phyloP scores from a whole-genome alignment of 2,329 filamentous ascomycete genomes.

The Fusarium sp. region DNA sequence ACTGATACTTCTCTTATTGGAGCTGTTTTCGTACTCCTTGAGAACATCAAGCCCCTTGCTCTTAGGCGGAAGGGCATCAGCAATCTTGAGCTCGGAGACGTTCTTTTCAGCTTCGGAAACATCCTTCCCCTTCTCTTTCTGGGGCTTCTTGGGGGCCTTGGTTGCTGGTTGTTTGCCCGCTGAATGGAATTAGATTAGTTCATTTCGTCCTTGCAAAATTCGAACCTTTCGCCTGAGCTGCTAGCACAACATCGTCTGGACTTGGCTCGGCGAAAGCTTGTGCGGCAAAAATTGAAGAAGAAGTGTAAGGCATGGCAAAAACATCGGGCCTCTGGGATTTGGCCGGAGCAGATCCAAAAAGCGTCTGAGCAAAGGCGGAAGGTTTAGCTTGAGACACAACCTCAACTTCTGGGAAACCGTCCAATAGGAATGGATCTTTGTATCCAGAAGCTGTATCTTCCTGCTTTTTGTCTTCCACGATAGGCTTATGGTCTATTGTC shows the following conservation, averaged over 20 bases:
- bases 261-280: constrained; percentile 85
- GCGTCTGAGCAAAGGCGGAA: constrained; percentile 67
- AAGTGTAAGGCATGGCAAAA: constrained; percentile 62
- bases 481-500: not conserved
- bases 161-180: constrained; percentile 62
- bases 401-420: constrained; percentile 7
- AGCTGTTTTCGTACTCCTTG: constrained; percentile 79
- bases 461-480: not conserved
- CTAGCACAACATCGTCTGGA: constrained; percentile 88
- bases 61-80: constrained; percentile 67
- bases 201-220: constrained; percentile 62
- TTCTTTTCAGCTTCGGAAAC: constrained; percentile 42
- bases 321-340: constrained; percentile 48
- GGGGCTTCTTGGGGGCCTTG: constrained; percentile 54
- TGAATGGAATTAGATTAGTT: constrained; percentile 64
- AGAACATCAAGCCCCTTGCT: constrained; percentile 88
- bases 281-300: constrained; percentile 60
- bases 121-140: constrained; percentile 56
- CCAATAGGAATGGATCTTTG: not conserved
- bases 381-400: constrained; percentile 48
- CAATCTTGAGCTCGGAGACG: constrained; percentile 55
- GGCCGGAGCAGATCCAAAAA: constrained; percentile 59
- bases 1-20: constrained; percentile 82
- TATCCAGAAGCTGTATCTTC: not conserved
- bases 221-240: constrained; percentile 92